Evolutionary conservation across 805 yeast genomes (phyloP), one percentile per base, ranked within the genome.

Genomic region (Cyberlindnera sargentensis): DNA sequence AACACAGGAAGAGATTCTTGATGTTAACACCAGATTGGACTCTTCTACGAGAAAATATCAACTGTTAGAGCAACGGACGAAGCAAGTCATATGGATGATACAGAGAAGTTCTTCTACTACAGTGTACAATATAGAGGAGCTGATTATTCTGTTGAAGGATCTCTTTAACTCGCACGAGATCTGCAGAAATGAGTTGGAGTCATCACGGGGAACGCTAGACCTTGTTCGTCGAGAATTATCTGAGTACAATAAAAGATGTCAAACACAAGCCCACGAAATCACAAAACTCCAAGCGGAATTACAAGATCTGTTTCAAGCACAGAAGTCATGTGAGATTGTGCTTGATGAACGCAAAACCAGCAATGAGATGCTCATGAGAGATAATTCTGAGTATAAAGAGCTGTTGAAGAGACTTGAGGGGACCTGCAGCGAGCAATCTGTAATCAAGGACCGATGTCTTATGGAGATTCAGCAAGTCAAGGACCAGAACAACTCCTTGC

Each of bases 371-470:
- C 2, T 15, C 3, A 24, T 7, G 4, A 25, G 15, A 7, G 42
- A 39, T 34, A 25, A 10, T 5, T 31, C 35, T 15, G 33, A 45
- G 8, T 36, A 29, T 25, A 43, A 42, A 34, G 34, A 37, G 20
- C 34, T 47, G 44, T 34, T 49, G 25, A 34, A 39, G 8, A 29
- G 45, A 6, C 40, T 49, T 32, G 53, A 49, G 30, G 32, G 23
- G 4, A 42, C 47, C 8, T 46, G 44, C 41, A n/a, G 38, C 4
- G 15, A 8, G 5, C 35, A 45, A 27, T 34, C 38, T 23, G 6
- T 6, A 9, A 7, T 7, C 6, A 20, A 40, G 20, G 48, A 48
- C 28, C 28, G 31, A 15, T 34, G 9, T 9, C 8, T 29, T 5
- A n/a, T 34, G 28, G 39, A 38, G 24, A 25, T 26, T 6, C 37